phyloP scores from a whole-genome alignment of 1,284 basidiomycete species.

The Cutaneotrichosporon spelunceum region DNA sequence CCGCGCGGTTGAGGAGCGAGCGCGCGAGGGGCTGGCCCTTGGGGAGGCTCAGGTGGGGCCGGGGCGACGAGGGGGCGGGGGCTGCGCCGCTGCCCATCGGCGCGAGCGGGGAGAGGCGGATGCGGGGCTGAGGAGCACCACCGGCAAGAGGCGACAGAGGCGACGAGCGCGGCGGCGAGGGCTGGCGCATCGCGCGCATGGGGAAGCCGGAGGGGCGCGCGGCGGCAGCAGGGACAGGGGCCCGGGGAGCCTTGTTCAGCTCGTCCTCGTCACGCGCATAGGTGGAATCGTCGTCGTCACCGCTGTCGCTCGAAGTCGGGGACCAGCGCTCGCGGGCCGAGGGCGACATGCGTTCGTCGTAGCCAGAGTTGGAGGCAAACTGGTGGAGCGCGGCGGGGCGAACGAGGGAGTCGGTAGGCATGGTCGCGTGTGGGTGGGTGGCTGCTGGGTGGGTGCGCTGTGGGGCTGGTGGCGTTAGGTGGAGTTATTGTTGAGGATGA shows the following conservation, averaged over 20 bases:
- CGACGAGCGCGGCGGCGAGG: conserved; percentile 17
- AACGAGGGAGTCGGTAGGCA: conserved; percentile 21
- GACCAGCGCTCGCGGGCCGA: conserved; percentile 5
- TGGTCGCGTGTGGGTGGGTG: conserved; percentile 1
- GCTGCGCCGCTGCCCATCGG: background rate
- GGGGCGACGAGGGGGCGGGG: background rate
- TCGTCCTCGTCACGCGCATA: conserved; percentile 12
- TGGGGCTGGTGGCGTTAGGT: background rate
- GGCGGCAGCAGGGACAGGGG: background rate
- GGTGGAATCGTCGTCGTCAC: conserved; percentile 16
- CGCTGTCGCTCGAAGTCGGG: conserved; percentile 8
- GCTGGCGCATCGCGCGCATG: background rate
- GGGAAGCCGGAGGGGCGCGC: background rate
- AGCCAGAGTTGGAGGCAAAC: background rate
- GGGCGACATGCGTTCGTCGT: conserved; percentile 1
- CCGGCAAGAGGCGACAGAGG: conserved; percentile 15
- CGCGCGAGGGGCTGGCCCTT: conserved; percentile 44
- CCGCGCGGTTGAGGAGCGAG: conserved; percentile 38
- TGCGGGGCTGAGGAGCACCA: conserved; percentile 4
- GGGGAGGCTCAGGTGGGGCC: conserved; percentile 20
- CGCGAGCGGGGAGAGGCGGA: conserved; percentile 4
- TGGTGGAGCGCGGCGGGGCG: conserved; percentile 14
- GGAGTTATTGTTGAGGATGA: conserved; percentile 7
- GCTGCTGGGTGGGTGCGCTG: background rate
- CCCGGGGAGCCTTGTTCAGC: conserved; percentile 7